phyloP scores from a whole-genome alignment of 352 stramenopile genomes.

The Phytophthora hybrid region DNA sequence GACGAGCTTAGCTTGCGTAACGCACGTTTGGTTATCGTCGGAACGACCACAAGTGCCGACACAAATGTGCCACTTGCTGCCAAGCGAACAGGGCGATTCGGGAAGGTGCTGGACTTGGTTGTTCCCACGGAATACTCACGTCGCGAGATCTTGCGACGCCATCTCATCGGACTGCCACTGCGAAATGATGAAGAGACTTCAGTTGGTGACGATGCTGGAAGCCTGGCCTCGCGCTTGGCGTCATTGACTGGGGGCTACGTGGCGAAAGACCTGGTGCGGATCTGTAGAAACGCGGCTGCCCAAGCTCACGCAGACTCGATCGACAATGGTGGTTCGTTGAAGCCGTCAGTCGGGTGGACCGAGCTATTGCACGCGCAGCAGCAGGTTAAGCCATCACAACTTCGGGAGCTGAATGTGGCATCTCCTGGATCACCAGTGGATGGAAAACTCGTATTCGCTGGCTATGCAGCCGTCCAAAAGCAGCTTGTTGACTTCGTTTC shows the following conservation, averaged over 20 bases:
- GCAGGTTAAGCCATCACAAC: slow-evolving; percentile 73
- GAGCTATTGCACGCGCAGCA: slow-evolving; percentile 63
- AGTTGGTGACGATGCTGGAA: slow-evolving; percentile 3
- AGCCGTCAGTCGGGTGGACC: slow-evolving; percentile 42
- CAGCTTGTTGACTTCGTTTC: slow-evolving; percentile 74
- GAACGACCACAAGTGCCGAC: slow-evolving; percentile 47
- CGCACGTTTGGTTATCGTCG: slow-evolving; percentile 58
- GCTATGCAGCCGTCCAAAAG: slow-evolving; percentile 64
- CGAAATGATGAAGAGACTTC: not conserved
- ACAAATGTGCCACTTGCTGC: slow-evolving; percentile 50
- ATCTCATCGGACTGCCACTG: slow-evolving; percentile 50
- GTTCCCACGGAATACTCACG: slow-evolving; percentile 72
- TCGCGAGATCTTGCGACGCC: slow-evolving; percentile 51
- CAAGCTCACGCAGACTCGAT: slow-evolving; percentile 37
- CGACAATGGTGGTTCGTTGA: not conserved
- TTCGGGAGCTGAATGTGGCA: slow-evolving; percentile 78
- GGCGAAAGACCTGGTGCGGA: slow-evolving; percentile 76
- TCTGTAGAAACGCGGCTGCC: slow-evolving; percentile 69
- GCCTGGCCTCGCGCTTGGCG: slow-evolving; percentile 54
- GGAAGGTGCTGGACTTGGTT: slow-evolving; percentile 67
- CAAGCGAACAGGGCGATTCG: slow-evolving; percentile 62
- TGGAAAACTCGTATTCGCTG: slow-evolving; percentile 55
- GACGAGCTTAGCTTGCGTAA: slow-evolving; percentile 48
- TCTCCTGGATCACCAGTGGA: slow-evolving; percentile 47
- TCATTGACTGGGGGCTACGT: slow-evolving; percentile 77